Percentiles rank a stretch among this genome's conserved stretches.
Evolutionary conservation across 441 rosid genomes (phyloP).

Genomic region (Dalechampia spathulata): DNA sequence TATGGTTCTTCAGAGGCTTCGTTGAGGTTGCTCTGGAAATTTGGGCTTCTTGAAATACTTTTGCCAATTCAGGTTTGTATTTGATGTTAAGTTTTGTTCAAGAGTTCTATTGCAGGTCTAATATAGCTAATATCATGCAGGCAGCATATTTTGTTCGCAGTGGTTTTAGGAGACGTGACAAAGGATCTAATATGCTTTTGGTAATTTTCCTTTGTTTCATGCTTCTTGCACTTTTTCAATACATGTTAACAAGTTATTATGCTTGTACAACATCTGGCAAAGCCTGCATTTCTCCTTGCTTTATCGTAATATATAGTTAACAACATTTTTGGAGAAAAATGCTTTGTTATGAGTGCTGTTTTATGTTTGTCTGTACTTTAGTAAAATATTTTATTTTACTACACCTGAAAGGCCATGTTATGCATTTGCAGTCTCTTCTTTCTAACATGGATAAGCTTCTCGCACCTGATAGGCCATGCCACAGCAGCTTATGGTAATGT

Average conservation of each 20-base stretch:
- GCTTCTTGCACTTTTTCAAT: not conserved
- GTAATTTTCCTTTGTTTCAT: constrained; percentile 20
- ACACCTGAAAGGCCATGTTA: not conserved
- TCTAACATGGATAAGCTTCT: constrained; percentile 63
- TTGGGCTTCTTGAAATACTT: constrained; percentile 73
- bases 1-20: constrained; percentile 95
- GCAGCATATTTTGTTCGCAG: constrained; percentile 52
- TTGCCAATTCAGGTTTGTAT: constrained; percentile 37
- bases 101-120: constrained; percentile 36
- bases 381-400: not conserved
- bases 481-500: constrained; percentile 73
- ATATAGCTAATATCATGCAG: constrained; percentile 40
- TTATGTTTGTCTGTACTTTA: not conserved
- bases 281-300: no score
- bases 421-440: constrained; percentile 59
- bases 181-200: constrained; percentile 69
- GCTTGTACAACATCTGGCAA: no score
- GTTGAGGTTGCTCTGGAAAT: constrained; percentile 73
- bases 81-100: constrained; percentile 4
- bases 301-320: no score
- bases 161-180: constrained; percentile 59
- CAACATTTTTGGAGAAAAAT: no score
- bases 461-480: constrained; percentile 83
- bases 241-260: no score
- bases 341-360: no score